These are phyloP conservation scores for Peronosclerospora sorghi DNA, from an alignment of 352 stramenopile species.

Conservation along the genomic window DNA sequence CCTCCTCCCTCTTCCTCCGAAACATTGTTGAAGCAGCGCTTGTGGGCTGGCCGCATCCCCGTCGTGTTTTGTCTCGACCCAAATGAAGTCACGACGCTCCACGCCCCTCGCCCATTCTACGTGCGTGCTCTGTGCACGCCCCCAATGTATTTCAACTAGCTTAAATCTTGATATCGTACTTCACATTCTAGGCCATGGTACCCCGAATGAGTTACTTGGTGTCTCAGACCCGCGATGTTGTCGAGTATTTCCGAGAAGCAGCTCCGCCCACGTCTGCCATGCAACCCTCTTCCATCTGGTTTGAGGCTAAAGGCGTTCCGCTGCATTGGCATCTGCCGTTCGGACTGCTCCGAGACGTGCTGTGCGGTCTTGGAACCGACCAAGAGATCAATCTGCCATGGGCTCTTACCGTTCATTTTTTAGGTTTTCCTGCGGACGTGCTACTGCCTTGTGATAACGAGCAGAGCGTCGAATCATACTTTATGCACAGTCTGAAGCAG, in stretches of 20 bases:
- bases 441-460: conserved; percentile 70
- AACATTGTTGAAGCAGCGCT: conserved; percentile 16
- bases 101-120: conserved; percentile 70
- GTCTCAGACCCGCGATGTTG: conserved; percentile 52
- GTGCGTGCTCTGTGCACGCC: conserved; percentile 19
- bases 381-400: conserved; percentile 32
- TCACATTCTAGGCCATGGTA: conserved; percentile 47
- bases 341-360: conserved; percentile 54
- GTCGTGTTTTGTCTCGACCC: conserved; percentile 66
- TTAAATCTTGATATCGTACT: not conserved
- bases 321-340: conserved; percentile 77
- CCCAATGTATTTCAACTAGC: not conserved
- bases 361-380: conserved; percentile 12
- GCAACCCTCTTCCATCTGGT: conserved; percentile 54
- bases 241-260: conserved; percentile 73
- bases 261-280: conserved; percentile 49
- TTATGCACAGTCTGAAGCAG: conserved; percentile 83
- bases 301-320: conserved; percentile 42
- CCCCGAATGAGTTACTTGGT: conserved; percentile 75
- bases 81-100: conserved; percentile 70
- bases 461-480: conserved; percentile 62
- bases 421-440: conserved; percentile 45
- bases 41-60: conserved; percentile 61
- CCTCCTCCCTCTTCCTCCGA: not conserved
- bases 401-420: conserved; percentile 70